Evolutionary conservation across 192 early-diverging fungal genomes (phyloP).

Genomic region (Spinellus fusiger): DNA sequence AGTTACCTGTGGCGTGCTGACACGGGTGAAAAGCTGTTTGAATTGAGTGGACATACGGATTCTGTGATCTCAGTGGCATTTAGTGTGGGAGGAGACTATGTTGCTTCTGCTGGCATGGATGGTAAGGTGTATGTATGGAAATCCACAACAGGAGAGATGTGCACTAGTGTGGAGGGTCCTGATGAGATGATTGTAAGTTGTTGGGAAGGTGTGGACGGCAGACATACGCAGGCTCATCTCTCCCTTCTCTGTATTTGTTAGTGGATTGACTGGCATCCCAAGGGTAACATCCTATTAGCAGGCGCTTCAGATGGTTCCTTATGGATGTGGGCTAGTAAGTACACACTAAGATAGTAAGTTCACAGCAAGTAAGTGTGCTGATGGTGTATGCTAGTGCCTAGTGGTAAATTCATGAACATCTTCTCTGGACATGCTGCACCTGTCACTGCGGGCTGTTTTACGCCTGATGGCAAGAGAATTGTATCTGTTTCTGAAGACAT

Average conservation of each 20-base stretch:
- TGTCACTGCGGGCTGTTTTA: slow-evolving; percentile 85
- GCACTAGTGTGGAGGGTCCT: slow-evolving; percentile 77
- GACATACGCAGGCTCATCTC: neutral
- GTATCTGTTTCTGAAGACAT: slow-evolving; percentile 83
- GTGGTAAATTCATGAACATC: slow-evolving; percentile 88
- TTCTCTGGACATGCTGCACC: slow-evolving; percentile 84
- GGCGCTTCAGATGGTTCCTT: slow-evolving; percentile 82
- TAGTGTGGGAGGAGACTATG: slow-evolving; percentile 74
- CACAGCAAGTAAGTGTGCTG: neutral
- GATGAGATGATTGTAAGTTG: slow-evolving; percentile 48
- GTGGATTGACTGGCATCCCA: slow-evolving; percentile 97
- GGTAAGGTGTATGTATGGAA: slow-evolving; percentile 80
- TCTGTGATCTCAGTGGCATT: slow-evolving; percentile 81
- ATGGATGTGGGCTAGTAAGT: slow-evolving; percentile 89
- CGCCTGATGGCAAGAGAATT: slow-evolving; percentile 83
- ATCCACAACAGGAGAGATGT: slow-evolving; percentile 51
- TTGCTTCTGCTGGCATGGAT: slow-evolving; percentile 95
- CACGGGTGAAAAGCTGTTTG: slow-evolving; percentile 68
- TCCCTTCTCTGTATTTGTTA: slow-evolving; percentile 19
- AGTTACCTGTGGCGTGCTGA: slow-evolving; percentile 83
- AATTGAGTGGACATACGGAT: slow-evolving; percentile 79
- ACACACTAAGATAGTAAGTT: neutral
- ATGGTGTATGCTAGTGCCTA: slow-evolving; percentile 48
- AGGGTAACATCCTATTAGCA: slow-evolving; percentile 86
- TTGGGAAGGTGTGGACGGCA: neutral